phyloP scores from a whole-genome alignment of 371 early-diverging fungal genomes.

The Nosema bombycis region DNA sequence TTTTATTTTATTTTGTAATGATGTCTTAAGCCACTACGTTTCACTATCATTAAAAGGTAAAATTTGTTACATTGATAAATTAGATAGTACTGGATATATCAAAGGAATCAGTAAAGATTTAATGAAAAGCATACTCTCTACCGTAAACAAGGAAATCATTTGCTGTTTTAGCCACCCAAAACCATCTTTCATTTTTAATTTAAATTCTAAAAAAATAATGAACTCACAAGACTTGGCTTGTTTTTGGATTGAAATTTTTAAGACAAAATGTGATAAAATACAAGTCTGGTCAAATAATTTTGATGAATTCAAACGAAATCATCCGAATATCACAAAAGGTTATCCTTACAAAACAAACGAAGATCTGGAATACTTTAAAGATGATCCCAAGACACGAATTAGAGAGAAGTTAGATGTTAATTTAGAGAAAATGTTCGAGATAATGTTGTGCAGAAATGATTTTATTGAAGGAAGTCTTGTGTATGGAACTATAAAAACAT shows the following conservation, averaged over 20 bases:
- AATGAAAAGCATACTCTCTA: not conserved
- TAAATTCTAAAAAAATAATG: not conserved
- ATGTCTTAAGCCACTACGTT: not conserved
- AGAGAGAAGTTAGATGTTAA: not conserved
- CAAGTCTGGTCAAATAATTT: too few relatives aligned
- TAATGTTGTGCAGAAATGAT: slow-evolving; percentile 29
- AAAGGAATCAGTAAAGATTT: slow-evolving; percentile 3
- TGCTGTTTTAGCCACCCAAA: slow-evolving; percentile 4
- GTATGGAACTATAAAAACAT: slow-evolving; percentile 10
- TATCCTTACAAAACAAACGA: slow-evolving; percentile 7
- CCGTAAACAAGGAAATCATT: not conserved
- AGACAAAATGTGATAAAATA: too few relatives aligned
- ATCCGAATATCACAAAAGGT: not conserved
- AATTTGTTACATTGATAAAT: slow-evolving; percentile 4
- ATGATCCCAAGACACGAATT: slow-evolving; percentile 33
- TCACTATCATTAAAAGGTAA: slow-evolving; percentile 2
- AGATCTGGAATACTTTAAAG: slow-evolving; percentile 33
- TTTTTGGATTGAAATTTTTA: not conserved
- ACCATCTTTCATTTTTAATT: not conserved
- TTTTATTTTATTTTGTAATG: slow-evolving; percentile 4
- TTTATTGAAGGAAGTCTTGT: slow-evolving; percentile 31
- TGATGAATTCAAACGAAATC: too few relatives aligned
- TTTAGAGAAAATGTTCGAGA: slow-evolving; percentile 22
- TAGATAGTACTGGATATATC: slow-evolving; percentile 9
- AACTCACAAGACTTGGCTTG: not conserved